phyloP scores from a whole-genome alignment of 257 asterid genomes.

The Nemophila menziesii region DNA sequence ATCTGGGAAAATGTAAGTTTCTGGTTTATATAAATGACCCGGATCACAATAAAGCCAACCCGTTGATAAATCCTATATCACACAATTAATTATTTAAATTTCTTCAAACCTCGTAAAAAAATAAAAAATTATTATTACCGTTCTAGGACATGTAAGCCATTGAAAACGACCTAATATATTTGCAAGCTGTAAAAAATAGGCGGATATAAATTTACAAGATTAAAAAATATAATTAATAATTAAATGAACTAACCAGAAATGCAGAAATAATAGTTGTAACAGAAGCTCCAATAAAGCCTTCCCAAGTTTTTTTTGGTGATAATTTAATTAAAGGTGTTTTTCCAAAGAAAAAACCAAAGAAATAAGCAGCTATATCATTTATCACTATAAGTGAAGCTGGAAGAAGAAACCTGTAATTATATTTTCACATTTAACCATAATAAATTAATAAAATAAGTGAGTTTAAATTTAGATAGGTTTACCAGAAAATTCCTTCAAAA shows the following conservation, averaged over 20 bases:
- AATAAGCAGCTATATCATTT: constrained; percentile 77
- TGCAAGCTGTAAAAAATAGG: constrained; percentile 55
- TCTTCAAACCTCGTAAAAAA: constrained; percentile 1
- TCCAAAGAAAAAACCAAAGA: constrained; percentile 81
- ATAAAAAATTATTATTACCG: constrained; percentile 34
- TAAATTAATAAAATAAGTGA: not conserved
- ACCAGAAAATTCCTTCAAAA: constrained; percentile 84
- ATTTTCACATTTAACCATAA: not conserved
- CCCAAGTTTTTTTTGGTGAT: constrained; percentile 94
- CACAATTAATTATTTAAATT: constrained; percentile 10
- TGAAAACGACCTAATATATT: constrained; percentile 63
- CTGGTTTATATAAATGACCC: constrained; percentile 72
- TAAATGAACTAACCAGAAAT: constrained; percentile 65
- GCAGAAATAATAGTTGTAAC: constrained; percentile 65
- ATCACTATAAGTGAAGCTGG: constrained; percentile 85
- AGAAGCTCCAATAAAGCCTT: constrained; percentile 92
- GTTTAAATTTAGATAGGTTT: constrained; percentile 11
- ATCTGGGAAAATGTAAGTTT: constrained; percentile 46
- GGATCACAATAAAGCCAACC: constrained; percentile 98
- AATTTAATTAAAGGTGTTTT: constrained; percentile 79
- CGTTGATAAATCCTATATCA: constrained; percentile 72
- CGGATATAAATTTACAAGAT: constrained; percentile 5
- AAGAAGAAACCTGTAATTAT: constrained; percentile 85
- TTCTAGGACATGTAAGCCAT: constrained; percentile 98
- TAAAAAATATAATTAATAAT: not conserved